phyloP scores from a whole-genome alignment of 257 asterid species.

The Eucommia ulmoides region DNA sequence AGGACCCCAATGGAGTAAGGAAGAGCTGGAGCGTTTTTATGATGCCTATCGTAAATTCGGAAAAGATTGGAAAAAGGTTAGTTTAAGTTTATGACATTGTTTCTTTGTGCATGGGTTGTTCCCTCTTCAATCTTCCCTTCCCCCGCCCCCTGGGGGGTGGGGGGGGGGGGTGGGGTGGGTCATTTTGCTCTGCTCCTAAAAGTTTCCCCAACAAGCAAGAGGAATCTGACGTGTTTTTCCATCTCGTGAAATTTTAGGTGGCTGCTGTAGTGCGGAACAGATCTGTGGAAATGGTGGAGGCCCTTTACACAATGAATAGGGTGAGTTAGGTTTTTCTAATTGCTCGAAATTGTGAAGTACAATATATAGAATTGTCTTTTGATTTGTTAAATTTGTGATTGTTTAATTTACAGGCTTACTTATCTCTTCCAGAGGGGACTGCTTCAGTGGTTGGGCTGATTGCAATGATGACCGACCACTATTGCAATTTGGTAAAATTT shows the following conservation, averaged over 20 bases:
- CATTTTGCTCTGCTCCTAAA: too few relatives aligned
- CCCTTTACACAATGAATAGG: slow-evolving; percentile 51
- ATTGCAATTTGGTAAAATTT: slow-evolving; percentile 72
- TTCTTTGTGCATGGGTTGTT: too few relatives aligned
- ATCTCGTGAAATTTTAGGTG: slow-evolving; percentile 47
- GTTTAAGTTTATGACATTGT: slow-evolving; percentile 24
- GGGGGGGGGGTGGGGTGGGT: too few relatives aligned
- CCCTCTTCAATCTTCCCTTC: too few relatives aligned
- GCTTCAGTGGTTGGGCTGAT: slow-evolving; percentile 82
- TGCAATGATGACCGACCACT: slow-evolving; percentile 98
- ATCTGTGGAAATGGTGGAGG: slow-evolving; percentile 74
- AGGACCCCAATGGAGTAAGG: slow-evolving; percentile 79
- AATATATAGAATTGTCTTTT: slow-evolving; percentile 7
- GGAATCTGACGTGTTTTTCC: too few relatives aligned
- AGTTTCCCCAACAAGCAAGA: too few relatives aligned
- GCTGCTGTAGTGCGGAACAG: slow-evolving; percentile 57
- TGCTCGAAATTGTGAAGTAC: background rate
- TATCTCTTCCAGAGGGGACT: slow-evolving; percentile 94
- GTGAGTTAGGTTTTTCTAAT: slow-evolving; percentile 6
- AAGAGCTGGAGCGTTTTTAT: slow-evolving; percentile 72
- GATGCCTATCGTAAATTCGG: slow-evolving; percentile 74
- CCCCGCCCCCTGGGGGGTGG: too few relatives aligned
- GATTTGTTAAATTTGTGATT: slow-evolving; percentile 2
- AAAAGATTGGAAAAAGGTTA: slow-evolving; percentile 88
- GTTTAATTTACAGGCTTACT: slow-evolving; percentile 67